phyloP scores from a whole-genome alignment of 2,329 filamentous ascomycete species.

The Sclerotinia trifoliorum region DNA sequence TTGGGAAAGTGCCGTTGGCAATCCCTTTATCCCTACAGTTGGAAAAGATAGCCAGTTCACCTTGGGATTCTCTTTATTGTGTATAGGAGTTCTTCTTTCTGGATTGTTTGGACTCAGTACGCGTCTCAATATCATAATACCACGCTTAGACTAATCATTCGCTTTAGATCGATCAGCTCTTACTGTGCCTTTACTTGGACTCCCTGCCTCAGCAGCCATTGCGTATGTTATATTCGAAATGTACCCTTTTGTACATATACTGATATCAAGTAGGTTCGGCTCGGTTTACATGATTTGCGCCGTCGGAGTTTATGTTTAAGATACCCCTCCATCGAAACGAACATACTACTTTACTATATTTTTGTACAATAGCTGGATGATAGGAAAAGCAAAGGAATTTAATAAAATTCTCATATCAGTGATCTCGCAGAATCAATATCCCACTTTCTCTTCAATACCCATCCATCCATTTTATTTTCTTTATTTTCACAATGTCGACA shows the following conservation, averaged over 20 bases:
- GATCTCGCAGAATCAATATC: conserved; percentile 24
- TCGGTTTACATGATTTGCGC: conserved; percentile 99
- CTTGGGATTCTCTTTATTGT: conserved; percentile 73
- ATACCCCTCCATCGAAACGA: conserved; percentile 26
- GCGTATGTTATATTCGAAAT: conserved; percentile 62
- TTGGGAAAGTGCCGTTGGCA: conserved; percentile 89
- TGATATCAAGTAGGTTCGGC: conserved; percentile 64
- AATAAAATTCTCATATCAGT: conserved; percentile 25
- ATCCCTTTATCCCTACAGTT: conserved; percentile 77
- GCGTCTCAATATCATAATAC: conserved; percentile 32
- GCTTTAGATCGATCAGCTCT: conserved; percentile 72
- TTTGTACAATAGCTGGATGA: conserved; percentile 39
- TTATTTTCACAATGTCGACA: conserved; percentile 35
- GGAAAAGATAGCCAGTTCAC: conserved; percentile 82
- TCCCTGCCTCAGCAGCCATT: conserved; percentile 85
- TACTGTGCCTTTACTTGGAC: conserved; percentile 73
- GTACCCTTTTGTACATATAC: conserved; percentile 13
- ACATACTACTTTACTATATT: conserved; percentile 33
- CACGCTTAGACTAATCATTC: conserved; percentile 25
- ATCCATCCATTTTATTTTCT: background rate
- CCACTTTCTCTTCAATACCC: conserved; percentile 9
- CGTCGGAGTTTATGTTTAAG: conserved; percentile 92
- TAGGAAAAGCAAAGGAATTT: conserved; percentile 36
- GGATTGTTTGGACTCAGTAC: conserved; percentile 85
- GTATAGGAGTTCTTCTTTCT: conserved; percentile 69